Base-by-base conservation (phyloP, 2,329 filamentous ascomycete species). In the Penicillium sp. region DNA sequence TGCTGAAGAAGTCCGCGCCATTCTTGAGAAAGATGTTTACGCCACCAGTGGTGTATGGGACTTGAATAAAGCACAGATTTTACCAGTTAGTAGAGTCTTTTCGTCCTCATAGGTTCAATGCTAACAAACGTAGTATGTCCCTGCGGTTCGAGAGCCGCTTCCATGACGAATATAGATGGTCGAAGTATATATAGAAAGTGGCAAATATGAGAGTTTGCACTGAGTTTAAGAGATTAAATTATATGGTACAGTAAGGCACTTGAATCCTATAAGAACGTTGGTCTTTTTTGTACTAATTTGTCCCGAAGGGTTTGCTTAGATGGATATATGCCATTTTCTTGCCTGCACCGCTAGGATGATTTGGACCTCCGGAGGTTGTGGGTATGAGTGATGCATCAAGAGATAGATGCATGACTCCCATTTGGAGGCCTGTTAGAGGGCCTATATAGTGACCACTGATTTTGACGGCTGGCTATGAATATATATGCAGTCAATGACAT, bases 11-110 rank as follows among this genome's bases (percentile, higher is more conserved):
- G 63, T 65, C 5, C 56, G 52, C 2, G 13, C 50, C 8, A 47
- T 66, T 21, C 60, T 66, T 9, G 53, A 58, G 3, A 58, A 59
- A 6, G 63, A 68, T 23, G 47, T 64, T 3, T 63, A 68, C 12
- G 55, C 63, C 2, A 62, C 48, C 3, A 63, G 57, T 41, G 65
- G 63, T 4, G 62, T 66, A 1, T 66, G 63, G 65, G 62, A 68
- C 38, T 17, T 67, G 45, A 58, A 60, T 6, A 66, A 57, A 25
- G 49, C 54, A 2, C 57, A 62, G 31, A 60, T 66, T 5, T 56
- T 59, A 31, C 61, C 65, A 8, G 61, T 63, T 47, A 56, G 57
- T 43, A n/a, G 19, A 48, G 6, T 10, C 12, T 6, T 47, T 10
- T 17, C 12, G 21, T 33, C 2, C 15, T 6, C 8, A 12, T n/a